phyloP scores from a whole-genome alignment of 2,329 filamentous ascomycete species.

The Elsinoe batatas region DNA sequence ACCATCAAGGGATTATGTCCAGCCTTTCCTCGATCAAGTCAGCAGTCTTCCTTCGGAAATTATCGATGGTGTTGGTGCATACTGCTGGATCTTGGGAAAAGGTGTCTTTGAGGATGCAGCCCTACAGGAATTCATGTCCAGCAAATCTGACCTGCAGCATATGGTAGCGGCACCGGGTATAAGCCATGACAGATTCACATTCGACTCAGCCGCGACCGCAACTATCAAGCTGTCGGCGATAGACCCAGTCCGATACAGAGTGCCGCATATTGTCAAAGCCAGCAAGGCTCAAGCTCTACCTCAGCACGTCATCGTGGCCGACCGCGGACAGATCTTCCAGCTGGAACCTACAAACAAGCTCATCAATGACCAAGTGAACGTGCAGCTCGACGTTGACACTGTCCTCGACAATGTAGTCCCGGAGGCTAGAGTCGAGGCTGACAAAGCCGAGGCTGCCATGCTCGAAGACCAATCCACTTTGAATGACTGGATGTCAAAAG shows the following conservation, averaged over 20 bases:
- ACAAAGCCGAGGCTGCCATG: constrained; percentile 30
- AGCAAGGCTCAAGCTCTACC: background rate
- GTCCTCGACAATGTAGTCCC: constrained; percentile 34
- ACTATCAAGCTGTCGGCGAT: constrained; percentile 61
- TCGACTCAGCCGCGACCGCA: constrained; percentile 57
- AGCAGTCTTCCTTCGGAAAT: constrained; percentile 61
- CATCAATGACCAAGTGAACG: constrained; percentile 38
- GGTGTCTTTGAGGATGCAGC: constrained; percentile 53
- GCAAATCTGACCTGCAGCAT: constrained; percentile 55
- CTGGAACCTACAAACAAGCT: constrained; percentile 31
- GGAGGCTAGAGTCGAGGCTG: constrained; percentile 46
- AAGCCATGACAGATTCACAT: constrained; percentile 63
- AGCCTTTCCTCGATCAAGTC: constrained; percentile 55
- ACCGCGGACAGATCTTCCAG: constrained; percentile 27
- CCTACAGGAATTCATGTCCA: constrained; percentile 60
- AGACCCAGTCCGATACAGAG: constrained; percentile 61
- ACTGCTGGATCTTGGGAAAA: constrained; percentile 74
- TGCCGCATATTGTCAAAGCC: constrained; percentile 44
- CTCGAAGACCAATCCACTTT: constrained; percentile 36
- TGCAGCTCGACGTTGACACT: constrained; percentile 40
- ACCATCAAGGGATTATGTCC: constrained; percentile 59
- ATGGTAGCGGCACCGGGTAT: constrained; percentile 65
- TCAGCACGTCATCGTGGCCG: constrained; percentile 22
- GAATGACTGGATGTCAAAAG: constrained; percentile 48
- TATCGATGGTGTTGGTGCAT: constrained; percentile 55